Conservation (phyloP, 805 yeast genomes). For the Kazachstania viticola region DNA sequence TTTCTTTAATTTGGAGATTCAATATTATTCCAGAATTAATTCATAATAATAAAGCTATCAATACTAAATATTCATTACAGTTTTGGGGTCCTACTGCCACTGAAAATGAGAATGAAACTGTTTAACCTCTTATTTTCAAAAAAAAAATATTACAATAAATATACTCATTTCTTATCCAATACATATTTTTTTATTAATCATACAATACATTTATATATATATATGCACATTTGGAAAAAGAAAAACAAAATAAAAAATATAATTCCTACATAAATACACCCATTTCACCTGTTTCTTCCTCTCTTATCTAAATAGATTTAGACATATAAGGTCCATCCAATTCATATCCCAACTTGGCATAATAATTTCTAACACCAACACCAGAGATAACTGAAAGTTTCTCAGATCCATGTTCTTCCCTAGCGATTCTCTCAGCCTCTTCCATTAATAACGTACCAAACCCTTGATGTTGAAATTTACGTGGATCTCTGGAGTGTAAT, state of each 20-base stretch:
- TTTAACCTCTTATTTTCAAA: too few species aligned
- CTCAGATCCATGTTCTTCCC: constrained; percentile 85
- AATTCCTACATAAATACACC: too few species aligned
- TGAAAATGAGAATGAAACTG: constrained; percentile 1
- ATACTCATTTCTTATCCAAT: too few species aligned
- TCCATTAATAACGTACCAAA: constrained; percentile 96
- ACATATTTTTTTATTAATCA: too few species aligned
- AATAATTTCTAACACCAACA: constrained; percentile 94
- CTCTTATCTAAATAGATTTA: constrained; percentile 37
- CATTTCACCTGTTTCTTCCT: too few species aligned
- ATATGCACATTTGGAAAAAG: background rate
- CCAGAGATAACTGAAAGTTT: constrained; percentile 94
- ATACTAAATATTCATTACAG: constrained; percentile 17
- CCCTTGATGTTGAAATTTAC: constrained; percentile 98
- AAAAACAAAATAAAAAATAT: constrained; percentile 2
- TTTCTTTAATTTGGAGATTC: constrained; percentile 45
- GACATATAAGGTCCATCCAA: constrained; percentile 98
- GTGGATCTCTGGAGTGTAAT: constrained; percentile 88
- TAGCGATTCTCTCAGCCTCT: constrained; percentile 92
- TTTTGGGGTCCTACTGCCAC: constrained; percentile 11
- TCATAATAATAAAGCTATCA: constrained; percentile 9
- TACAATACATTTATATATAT: too few species aligned
- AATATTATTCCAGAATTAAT: constrained; percentile 47
- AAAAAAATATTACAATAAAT: too few species aligned
- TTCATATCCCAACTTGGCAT: constrained; percentile 80